Conservation (phyloP, 2,329 filamentous ascomycete species). For the Pseudocercospora crystallina region DNA sequence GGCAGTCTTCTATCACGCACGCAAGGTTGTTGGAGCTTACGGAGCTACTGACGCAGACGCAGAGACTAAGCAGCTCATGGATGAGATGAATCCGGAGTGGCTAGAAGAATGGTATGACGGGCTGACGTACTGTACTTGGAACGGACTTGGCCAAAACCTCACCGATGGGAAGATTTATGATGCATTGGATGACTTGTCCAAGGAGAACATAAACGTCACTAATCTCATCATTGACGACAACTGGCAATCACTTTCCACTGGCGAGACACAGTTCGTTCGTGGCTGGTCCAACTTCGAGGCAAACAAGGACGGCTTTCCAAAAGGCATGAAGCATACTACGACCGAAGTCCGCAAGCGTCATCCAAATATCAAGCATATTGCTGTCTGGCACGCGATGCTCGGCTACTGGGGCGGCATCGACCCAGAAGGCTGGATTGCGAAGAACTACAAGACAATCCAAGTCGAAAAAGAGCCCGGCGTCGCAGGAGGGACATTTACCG, state of each 20-base stretch:
- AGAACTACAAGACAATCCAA: slow-evolving; percentile 71
- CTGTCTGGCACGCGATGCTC: slow-evolving; percentile 88
- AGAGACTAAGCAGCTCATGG: slow-evolving; percentile 49
- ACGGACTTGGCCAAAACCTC: slow-evolving; percentile 79
- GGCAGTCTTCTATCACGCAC: slow-evolving; percentile 84
- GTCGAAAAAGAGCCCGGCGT: slow-evolving; percentile 58
- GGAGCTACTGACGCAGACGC: slow-evolving; percentile 40
- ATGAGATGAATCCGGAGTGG: slow-evolving; percentile 62
- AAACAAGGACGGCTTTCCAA: slow-evolving; percentile 73
- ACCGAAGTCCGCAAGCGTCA: slow-evolving; percentile 65
- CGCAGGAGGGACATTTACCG: slow-evolving; percentile 65
- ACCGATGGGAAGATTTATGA: slow-evolving; percentile 76
- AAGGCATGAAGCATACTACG: slow-evolving; percentile 72
- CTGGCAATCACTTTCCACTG: slow-evolving; percentile 76
- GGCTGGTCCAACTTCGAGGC: slow-evolving; percentile 85
- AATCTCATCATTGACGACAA: slow-evolving; percentile 96
- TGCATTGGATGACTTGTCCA: slow-evolving; percentile 69
- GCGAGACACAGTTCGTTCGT: slow-evolving; percentile 52
- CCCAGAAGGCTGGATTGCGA: slow-evolving; percentile 69
- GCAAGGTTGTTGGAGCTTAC: slow-evolving; percentile 59
- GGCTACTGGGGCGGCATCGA: slow-evolving; percentile 92
- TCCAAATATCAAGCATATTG: slow-evolving; percentile 75
- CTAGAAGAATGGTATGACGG: slow-evolving; percentile 72
- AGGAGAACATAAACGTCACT: slow-evolving; percentile 71
- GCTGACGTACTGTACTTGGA: slow-evolving; percentile 96